Evolutionary conservation across 495 filamentous ascomycete genomes (phyloP), one percentile per base, ranked within the genome.

Genomic region (Tuber calosporum): DNA sequence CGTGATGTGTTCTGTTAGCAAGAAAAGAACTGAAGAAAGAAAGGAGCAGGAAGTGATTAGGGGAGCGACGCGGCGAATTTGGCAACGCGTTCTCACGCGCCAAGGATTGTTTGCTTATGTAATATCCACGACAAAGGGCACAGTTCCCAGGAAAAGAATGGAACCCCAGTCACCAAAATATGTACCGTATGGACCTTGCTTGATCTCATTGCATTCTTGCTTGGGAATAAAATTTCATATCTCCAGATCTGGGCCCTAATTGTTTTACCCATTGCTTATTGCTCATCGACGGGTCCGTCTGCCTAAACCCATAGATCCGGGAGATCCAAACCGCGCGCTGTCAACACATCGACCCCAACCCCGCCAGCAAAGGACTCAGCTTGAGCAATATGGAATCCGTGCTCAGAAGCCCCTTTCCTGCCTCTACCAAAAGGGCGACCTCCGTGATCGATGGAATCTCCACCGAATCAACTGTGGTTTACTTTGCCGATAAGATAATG

Each of bases 401-500:
- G 17, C 34, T 73, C 34, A 72, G 67, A 68, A 67, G 69, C 17
- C 85, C 89, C 9, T 99, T 92, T 81, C 95, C 95, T n/a, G 92
- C 91, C 38, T 78, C 83, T 7, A 91, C 89, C 1, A 93, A 90
- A 78, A 87, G 88, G 72, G 86, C 87, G 30, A 85, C 87, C 17
- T 89, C 90, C 34, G 86, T 97, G 48, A 86, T 82, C 36, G 84
- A 89, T 76, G 90, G 89, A 15, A 83, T 90, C 58, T 82, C 85
- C 22, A 99, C 95, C 5, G 89, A 92, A 77, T 89, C 92, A 67
- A 89, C 87, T 69, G 85, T 84, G 9, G 83, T 92, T 45, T 87
- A 84, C 77, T 97, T 98, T 84, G 88, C 90, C 17, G 95, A 99
- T 85, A 96, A 92, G 82, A 96, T 99, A 81, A 84, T 99, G 80